phyloP scores from a whole-genome alignment of 345 rosid species.

The Capsella bursapastoris region DNA sequence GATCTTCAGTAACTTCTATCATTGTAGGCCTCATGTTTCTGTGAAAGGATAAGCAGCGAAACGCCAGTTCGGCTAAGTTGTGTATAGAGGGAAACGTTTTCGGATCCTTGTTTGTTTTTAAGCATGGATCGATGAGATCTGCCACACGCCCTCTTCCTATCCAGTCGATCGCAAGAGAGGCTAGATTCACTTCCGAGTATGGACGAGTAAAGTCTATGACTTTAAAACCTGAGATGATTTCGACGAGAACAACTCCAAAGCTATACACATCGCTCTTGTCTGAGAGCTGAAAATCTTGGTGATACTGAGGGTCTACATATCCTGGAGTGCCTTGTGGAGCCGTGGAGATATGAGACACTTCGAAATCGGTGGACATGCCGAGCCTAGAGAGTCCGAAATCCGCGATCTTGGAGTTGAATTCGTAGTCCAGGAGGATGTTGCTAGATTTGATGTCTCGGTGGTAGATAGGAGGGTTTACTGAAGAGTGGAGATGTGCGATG shows the following conservation, averaged over 20 bases:
- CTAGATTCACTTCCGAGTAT: conserved; percentile 63
- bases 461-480: conserved; percentile 74
- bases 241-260: conserved; percentile 73
- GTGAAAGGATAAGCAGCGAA: conserved; percentile 71
- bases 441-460: conserved; percentile 89
- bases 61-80: conserved; percentile 71
- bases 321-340: conserved; percentile 97
- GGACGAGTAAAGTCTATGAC: conserved; percentile 68
- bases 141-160: conserved; percentile 56
- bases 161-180: conserved; percentile 61
- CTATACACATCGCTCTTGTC: conserved; percentile 91
- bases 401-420: conserved; percentile 76
- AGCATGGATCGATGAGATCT: conserved; percentile 64
- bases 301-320: conserved; percentile 87
- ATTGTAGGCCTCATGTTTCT: conserved; percentile 74
- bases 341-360: conserved; percentile 83
- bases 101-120: conserved; percentile 47
- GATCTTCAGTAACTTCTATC: conserved; percentile 61
- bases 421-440: conserved; percentile 77
- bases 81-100: conserved; percentile 54
- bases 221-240: conserved; percentile 65
- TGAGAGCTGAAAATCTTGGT: conserved; percentile 79
- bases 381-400: conserved; percentile 92
- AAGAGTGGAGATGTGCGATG: conserved; percentile 79
- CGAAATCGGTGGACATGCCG: conserved; percentile 55